Percentiles rank a stretch among this genome's conserved stretches.
Evolutionary conservation across 441 rosid genomes (phyloP).

Genomic region (Brassica balearica): DNA sequence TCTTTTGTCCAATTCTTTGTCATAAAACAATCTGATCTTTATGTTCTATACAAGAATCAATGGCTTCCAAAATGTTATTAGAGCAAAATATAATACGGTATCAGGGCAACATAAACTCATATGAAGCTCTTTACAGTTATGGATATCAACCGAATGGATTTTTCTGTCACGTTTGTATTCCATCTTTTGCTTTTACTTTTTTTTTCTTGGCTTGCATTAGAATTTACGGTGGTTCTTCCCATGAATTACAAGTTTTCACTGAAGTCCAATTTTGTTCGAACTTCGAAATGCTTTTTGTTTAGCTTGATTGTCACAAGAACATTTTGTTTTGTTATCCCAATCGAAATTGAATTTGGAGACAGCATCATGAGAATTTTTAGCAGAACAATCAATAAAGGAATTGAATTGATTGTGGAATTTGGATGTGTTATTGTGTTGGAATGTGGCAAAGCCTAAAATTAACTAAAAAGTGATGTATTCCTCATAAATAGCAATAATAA

Average conservation of each 20-base stretch:
- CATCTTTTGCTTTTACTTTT: too few relatives aligned
- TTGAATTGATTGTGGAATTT: background rate
- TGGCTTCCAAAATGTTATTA: background rate
- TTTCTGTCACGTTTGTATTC: background rate
- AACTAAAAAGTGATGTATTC: slow-evolving; percentile 28
- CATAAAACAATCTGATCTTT: background rate
- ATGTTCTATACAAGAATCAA: background rate
- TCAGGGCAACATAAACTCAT: background rate
- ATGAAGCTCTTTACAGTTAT: background rate
- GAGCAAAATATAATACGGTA: background rate
- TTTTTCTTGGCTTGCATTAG: too few relatives aligned
- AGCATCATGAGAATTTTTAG: background rate
- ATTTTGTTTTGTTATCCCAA: background rate
- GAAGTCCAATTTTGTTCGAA: background rate
- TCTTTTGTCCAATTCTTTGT: background rate
- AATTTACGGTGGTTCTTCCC: too few relatives aligned
- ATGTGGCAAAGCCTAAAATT: slow-evolving; percentile 32
- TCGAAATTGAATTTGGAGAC: background rate
- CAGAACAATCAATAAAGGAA: background rate
- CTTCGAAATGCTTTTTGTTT: background rate
- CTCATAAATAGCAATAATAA: slow-evolving; percentile 35
- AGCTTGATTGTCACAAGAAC: background rate
- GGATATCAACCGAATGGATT: background rate
- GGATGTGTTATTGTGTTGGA: background rate
- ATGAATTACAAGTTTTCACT: background rate